Evolutionary conservation across 129 eudicot genomes (phyloP).

Genomic region (Mikania micrantha): DNA sequence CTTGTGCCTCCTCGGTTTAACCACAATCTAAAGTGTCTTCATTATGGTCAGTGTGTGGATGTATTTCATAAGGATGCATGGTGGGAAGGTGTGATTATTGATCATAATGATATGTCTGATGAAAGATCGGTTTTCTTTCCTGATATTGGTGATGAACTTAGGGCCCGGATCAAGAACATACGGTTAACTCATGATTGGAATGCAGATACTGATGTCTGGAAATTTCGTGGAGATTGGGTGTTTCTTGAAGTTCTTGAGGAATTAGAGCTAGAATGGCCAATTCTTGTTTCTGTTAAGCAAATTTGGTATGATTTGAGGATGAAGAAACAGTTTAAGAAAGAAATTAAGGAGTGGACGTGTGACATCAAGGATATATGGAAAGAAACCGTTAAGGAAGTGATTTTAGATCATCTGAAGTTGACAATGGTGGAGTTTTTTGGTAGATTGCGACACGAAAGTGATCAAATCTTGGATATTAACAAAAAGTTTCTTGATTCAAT

Average conservation of each 20-base stretch:
- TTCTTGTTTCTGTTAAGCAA: constrained; percentile 65
- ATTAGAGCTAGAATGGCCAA: constrained; percentile 36
- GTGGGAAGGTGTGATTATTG: constrained; percentile 97
- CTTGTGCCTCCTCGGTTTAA: constrained; percentile 39
- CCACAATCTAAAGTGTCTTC: constrained; percentile 21
- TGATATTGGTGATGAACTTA: constrained; percentile 76
- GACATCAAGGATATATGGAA: constrained; percentile 37
- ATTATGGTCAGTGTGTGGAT: constrained; percentile 83
- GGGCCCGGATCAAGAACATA: constrained; percentile 16
- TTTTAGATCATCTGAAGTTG: constrained; percentile 41
- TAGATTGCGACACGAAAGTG: constrained; percentile 26
- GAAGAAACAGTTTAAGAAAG: constrained; percentile 32
- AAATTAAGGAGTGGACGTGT: constrained; percentile 66
- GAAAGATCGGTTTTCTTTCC: constrained; percentile 67
- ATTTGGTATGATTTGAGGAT: constrained; percentile 79
- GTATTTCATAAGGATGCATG: constrained; percentile 62
- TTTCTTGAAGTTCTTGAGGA: constrained; percentile 68
- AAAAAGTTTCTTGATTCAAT: constrained; percentile 28
- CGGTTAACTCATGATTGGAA: constrained; percentile 69
- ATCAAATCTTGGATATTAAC: constrained; percentile 27
- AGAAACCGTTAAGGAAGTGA: constrained; percentile 38
- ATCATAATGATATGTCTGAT: constrained; percentile 40
- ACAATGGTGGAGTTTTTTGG: constrained; percentile 34
- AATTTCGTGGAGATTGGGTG: constrained; percentile 63
- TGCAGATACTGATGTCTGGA: constrained; percentile 49